A percentile compares a stretch with the other conserved stretches of the same genome.
phyloP scores from a whole-genome alignment of 306 rosid species.

The Lagenaria siceraria region DNA sequence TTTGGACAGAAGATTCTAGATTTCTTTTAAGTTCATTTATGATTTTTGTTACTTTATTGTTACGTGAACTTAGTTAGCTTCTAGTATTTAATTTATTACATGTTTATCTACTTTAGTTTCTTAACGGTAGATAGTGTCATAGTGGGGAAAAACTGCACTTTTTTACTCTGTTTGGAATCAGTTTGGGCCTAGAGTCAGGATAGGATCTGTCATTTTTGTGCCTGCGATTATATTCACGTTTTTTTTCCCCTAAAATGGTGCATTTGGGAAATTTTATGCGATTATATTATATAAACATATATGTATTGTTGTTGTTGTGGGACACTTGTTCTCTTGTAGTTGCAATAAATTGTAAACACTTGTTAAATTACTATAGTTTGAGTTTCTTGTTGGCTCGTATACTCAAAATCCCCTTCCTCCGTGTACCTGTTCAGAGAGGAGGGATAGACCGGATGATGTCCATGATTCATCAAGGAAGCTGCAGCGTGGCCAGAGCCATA shows the following conservation, averaged over 20 bases:
- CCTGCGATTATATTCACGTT: background rate
- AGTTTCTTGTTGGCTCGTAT: background rate
- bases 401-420: background rate
- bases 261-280: background rate
- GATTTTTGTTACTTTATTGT: background rate
- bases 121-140: background rate
- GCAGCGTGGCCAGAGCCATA: slow-evolving; percentile 58
- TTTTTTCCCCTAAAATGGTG: background rate
- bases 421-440: slow-evolving; percentile 50
- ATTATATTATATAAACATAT: no score
- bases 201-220: background rate
- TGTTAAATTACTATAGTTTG: background rate
- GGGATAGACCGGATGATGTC: slow-evolving; percentile 43
- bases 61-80: background rate
- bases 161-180: background rate
- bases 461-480: slow-evolving; percentile 59
- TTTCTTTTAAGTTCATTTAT: background rate
- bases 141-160: background rate
- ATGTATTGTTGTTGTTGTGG: no score
- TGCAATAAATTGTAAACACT: background rate
- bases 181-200: background rate
- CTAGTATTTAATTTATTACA: background rate
- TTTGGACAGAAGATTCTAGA: background rate
- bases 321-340: background rate
- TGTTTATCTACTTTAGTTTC: background rate